phyloP scores from a whole-genome alignment of 176 grass and related monocot genomes.

The Aechmea fasciata region DNA sequence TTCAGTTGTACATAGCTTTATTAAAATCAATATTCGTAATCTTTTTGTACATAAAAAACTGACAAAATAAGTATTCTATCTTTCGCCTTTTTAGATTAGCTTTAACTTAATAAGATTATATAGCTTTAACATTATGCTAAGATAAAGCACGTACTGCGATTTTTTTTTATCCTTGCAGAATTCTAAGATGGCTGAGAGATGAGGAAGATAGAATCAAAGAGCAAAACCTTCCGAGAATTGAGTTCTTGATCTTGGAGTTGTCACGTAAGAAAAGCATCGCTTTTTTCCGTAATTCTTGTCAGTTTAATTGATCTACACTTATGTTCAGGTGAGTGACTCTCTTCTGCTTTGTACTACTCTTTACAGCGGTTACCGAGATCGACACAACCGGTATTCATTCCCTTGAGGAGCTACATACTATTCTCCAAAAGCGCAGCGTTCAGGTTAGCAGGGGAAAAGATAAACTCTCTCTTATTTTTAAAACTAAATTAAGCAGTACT shows the following conservation, averaged over 20 bases:
- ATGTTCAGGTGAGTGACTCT: background rate
- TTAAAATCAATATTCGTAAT: too few relatives aligned
- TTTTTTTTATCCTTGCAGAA: conserved; percentile 34
- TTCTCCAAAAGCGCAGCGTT: conserved; percentile 43
- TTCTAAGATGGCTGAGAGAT: conserved; percentile 84
- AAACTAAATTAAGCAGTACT: conserved; percentile 6
- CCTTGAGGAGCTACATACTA: conserved; percentile 49
- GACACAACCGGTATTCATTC: conserved; percentile 73
- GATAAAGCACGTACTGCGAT: background rate
- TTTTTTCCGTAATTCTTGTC: background rate
- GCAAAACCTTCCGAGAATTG: conserved; percentile 29
- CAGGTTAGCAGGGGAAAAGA: conserved; percentile 36
- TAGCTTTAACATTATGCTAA: background rate
- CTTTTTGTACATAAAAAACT: too few relatives aligned
- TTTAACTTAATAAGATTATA: too few relatives aligned
- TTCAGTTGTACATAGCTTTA: too few relatives aligned
- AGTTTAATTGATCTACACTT: background rate
- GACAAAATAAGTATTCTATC: too few relatives aligned
- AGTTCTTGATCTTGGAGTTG: conserved; percentile 62
- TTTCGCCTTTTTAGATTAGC: too few relatives aligned
- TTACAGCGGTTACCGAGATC: conserved; percentile 72
- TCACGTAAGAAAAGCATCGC: conserved; percentile 51
- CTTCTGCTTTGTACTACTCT: background rate
- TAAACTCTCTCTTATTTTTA: background rate
- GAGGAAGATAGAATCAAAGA: conserved; percentile 50